Conservation (phyloP, 2,329 filamentous ascomycete genomes). For the Talaromyces atroroseus region DNA sequence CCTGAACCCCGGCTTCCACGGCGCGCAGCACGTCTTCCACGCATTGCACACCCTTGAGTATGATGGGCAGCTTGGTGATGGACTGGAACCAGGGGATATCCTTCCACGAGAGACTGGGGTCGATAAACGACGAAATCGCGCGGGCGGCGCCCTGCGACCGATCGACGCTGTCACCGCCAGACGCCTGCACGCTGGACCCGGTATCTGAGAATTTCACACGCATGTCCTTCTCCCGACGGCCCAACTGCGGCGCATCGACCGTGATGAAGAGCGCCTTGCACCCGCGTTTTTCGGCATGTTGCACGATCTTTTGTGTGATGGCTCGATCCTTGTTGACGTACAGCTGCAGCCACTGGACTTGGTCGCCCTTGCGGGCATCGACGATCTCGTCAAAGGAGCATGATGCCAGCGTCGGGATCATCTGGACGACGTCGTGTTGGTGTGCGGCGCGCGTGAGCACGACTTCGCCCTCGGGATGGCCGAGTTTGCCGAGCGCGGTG, state of each 20-base stretch:
- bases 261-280: constrained; percentile 98
- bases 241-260: constrained; percentile 92
- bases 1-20: constrained; percentile 74
- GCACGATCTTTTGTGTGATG: constrained; percentile 83
- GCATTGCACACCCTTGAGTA: constrained; percentile 93
- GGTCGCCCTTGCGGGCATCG: constrained; percentile 71
- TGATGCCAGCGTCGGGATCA: constrained; percentile 95
- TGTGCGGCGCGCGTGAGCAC: constrained; percentile 76
- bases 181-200: constrained; percentile 73
- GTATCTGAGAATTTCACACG: constrained; percentile 81
- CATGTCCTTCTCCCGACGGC: constrained; percentile 96
- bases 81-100: constrained; percentile 89
- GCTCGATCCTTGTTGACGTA: constrained; percentile 94
- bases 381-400: constrained; percentile 97
- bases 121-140: constrained; percentile 94
- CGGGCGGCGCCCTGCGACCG: constrained; percentile 86
- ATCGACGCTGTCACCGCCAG: constrained; percentile 62
- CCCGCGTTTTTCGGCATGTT: constrained; percentile 84
- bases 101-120: constrained; percentile 86
- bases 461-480: constrained; percentile 89
- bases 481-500: constrained; percentile 90
- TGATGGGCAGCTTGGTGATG: constrained; percentile 90
- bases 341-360: constrained; percentile 94
- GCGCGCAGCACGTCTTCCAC: constrained; percentile 91
- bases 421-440: constrained; percentile 88